Percentiles rank a stretch among this genome's conserved stretches.
These are phyloP conservation scores for Fusarium duplospermum DNA, from an alignment of 2,329 filamentous ascomycete species.

Conservation along the genomic window DNA sequence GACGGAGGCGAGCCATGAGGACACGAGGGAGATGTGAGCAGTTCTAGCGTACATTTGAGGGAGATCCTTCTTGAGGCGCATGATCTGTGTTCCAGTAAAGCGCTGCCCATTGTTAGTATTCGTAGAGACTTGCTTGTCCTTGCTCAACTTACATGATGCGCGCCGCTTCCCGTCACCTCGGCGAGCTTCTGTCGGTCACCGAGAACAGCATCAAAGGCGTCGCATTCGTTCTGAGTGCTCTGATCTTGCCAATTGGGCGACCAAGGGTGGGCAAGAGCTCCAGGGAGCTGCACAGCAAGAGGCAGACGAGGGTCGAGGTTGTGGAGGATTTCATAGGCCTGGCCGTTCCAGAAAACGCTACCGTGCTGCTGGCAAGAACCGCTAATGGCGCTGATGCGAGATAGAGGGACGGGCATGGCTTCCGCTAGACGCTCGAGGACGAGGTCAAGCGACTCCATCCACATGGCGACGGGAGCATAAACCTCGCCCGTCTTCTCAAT, in stretches of 20 bases:
- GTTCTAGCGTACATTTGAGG: constrained; percentile 86
- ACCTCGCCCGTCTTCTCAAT: constrained; percentile 89
- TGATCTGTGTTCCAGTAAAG: constrained; percentile 97
- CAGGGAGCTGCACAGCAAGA: constrained; percentile 78
- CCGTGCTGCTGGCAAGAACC: constrained; percentile 98
- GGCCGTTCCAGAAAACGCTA: constrained; percentile 89
- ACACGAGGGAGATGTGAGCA: constrained; percentile 89
- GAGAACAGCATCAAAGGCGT: constrained; percentile 82
- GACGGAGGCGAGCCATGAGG: constrained; percentile 92
- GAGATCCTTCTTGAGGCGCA: constrained; percentile 84
- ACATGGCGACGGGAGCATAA: constrained; percentile 92
- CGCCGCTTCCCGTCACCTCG: constrained; percentile 86
- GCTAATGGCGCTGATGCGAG: constrained; percentile 82
- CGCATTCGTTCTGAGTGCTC: constrained; percentile 92
- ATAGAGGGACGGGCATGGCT: constrained; percentile 73
- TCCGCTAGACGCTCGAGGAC: constrained; percentile 80
- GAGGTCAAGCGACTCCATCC: constrained; percentile 91
- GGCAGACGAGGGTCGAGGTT: constrained; percentile 69
- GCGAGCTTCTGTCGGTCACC: constrained; percentile 77
- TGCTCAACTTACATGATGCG: constrained; percentile 80
- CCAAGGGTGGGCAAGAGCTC: constrained; percentile 83
- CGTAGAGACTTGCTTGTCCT: constrained; percentile 4
- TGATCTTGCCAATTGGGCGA: constrained; percentile 99
- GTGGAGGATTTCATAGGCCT: constrained; percentile 74
- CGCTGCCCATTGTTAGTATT: constrained; percentile 63